Evolutionary conservation across 2,329 filamentous ascomycete genomes (phyloP).

Genomic region (Alternaria longipes): DNA sequence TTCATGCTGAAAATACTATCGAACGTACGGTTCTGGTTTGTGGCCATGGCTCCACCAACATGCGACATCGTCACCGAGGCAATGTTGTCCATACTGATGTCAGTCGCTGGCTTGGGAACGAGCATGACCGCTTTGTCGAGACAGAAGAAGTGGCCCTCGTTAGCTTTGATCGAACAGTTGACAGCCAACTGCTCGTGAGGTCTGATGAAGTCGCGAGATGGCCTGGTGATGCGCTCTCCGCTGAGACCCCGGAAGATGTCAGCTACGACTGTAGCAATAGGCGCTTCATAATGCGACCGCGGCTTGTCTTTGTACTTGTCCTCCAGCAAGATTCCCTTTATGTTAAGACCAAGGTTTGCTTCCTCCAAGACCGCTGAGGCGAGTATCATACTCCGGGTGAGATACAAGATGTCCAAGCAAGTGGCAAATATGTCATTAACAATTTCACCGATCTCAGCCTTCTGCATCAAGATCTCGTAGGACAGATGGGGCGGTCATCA

Average conservation of each 20-base stretch:
- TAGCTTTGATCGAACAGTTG: slow-evolving; percentile 99
- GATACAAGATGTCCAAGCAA: slow-evolving; percentile 94
- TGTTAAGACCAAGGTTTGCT: slow-evolving; percentile 94
- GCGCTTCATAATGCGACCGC: slow-evolving; percentile 83
- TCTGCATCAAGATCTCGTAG: slow-evolving; percentile 97
- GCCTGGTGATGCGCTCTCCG: slow-evolving; percentile 93
- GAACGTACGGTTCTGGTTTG: slow-evolving; percentile 93
- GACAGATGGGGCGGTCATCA: slow-evolving; percentile 97
- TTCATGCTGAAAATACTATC: slow-evolving; percentile 96
- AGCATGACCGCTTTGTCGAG: slow-evolving; percentile 99
- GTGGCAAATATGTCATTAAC: slow-evolving; percentile 98
- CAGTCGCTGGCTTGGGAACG: slow-evolving; percentile 96
- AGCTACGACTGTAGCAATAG: slow-evolving; percentile 90
- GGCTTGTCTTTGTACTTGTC: slow-evolving; percentile 90
- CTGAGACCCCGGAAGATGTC: slow-evolving; percentile 95
- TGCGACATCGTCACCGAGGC: slow-evolving; percentile 93
- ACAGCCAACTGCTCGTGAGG: slow-evolving; percentile 95
- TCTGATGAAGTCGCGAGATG: slow-evolving; percentile 91
- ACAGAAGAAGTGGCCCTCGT: slow-evolving; percentile 96
- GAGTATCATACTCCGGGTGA: too few species aligned
- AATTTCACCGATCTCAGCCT: slow-evolving; percentile 98
- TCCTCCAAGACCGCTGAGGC: too few species aligned
- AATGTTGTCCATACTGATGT: slow-evolving; percentile 94
- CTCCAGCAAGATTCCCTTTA: slow-evolving; percentile 87
- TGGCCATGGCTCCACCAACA: slow-evolving; percentile 91